Evolutionary conservation across 805 yeast species (phyloP), one percentile per base, ranked within the genome.

Genomic region (Suhomyces pyralidae): DNA sequence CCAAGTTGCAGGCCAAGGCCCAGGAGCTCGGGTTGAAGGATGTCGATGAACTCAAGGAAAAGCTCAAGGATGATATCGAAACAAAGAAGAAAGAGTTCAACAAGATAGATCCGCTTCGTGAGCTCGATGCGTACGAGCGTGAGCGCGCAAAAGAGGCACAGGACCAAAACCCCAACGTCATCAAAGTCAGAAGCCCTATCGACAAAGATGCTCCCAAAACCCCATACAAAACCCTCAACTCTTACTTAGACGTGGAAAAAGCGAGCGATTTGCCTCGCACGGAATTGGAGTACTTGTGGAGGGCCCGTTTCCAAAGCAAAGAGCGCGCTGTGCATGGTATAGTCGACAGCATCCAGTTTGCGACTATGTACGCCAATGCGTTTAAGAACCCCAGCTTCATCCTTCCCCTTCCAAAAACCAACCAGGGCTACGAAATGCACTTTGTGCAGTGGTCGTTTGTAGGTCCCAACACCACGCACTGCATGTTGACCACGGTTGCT

Each of bases 361-460:
- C 84, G n/a, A 77, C 74, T 42, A 77, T 94, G 64, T 78, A 80
- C 59, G 69, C 76, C 40, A 81, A 80, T 54, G 96, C 97, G 0
- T 82, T 84, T 62, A 76, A 74, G 55, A 83, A 86, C 64, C 97
- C 97, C 20, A 79, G 83, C 32, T 94, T 94, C 69, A 86, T 94
- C n/a, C 77, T 94, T 22, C 99, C 99, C 0, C 71, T 94, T 51
- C 97, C 97, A 5, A 82, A 85, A 59, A 82, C 75, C 17, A 63
- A 58, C 10, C 73, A 71, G 24, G 85, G 84, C 53, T 71, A 76
- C 62, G 99, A 94, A 70, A 79, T 94, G 71, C 97, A 94, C 65
- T 90, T 87, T 66, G 83, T 92, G 20, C 98, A 94, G 71, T 94
- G 99, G 99, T 78, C 83, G 17, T 89, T 90, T 66, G 92, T 87